Evolutionary conservation across 768 basidiomycete species (phyloP).

Genomic region (Butyriboletus loyo): DNA sequence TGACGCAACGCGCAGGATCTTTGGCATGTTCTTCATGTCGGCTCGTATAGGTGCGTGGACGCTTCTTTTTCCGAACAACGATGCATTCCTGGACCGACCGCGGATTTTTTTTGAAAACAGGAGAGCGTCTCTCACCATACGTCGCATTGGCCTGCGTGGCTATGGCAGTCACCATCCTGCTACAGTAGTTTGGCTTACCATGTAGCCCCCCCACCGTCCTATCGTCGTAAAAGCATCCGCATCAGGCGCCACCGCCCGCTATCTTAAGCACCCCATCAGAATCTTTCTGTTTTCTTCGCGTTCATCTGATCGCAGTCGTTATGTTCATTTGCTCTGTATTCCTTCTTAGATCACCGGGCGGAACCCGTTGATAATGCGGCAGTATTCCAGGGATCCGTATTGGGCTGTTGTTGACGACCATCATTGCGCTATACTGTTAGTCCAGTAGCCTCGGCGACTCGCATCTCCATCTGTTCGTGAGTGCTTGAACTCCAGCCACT

Average conservation of each 20-base stretch:
- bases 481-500: too few relatives aligned
- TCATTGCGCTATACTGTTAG: neutral
- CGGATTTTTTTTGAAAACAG: slow-evolving; percentile 43
- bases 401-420: neutral
- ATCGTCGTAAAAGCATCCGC: neutral
- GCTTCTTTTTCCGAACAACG: neutral
- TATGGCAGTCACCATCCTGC: slow-evolving; percentile 80
- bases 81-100: neutral
- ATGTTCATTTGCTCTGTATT: neutral
- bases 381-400: neutral
- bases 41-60: slow-evolving; percentile 81
- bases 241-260: neutral
- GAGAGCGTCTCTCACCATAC: slow-evolving; percentile 94
- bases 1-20: slow-evolving; percentile 54
- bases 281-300: neutral
- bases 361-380: neutral
- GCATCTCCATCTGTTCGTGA: neutral
- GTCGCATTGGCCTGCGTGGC: slow-evolving; percentile 89
- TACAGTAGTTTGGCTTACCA: slow-evolving; percentile 30
- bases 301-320: neutral
- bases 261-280: too few relatives aligned
- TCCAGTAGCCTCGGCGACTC: neutral
- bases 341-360: neutral
- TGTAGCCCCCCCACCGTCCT: neutral
- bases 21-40: slow-evolving; percentile 92